Percentiles rank a stretch among this genome's conserved stretches.
Conservation (phyloP, 768 basidiomycete species). For the Strobilomyces echinocephalus region DNA sequence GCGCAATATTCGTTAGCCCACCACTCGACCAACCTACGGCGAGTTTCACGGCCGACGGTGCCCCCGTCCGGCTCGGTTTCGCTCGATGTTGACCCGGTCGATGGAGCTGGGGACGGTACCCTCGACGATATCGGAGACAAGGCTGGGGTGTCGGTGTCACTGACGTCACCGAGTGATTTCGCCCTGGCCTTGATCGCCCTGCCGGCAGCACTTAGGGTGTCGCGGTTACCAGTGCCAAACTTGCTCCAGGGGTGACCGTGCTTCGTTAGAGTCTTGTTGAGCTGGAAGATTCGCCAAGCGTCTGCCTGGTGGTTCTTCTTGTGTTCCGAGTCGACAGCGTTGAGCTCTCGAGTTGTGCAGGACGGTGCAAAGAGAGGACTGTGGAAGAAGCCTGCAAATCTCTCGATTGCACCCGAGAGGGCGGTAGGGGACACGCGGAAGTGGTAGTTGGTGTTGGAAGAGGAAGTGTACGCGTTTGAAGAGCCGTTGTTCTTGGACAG, state of each 20-base stretch:
- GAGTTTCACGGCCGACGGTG: constrained; percentile 71
- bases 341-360: constrained; percentile 84
- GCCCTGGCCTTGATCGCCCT: constrained; percentile 50
- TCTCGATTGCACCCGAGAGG: constrained; percentile 64
- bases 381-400: constrained; percentile 86
- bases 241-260: constrained; percentile 83
- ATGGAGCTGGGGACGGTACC: constrained; percentile 56
- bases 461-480: constrained; percentile 91
- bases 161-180: constrained; percentile 29
- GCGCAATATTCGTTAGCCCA: constrained; percentile 81
- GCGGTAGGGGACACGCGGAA: constrained; percentile 66
- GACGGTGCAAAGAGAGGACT: constrained; percentile 85
- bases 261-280: constrained; percentile 82
- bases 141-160: constrained; percentile 22
- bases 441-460: constrained; percentile 88
- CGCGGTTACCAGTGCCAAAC: constrained; percentile 84
- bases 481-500: constrained; percentile 78
- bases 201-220: constrained; percentile 63
- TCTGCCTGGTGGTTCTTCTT: constrained; percentile 93
- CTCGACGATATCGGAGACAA: constrained; percentile 51
- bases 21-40: constrained; percentile 78
- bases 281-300: constrained; percentile 90
- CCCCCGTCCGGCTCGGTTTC: constrained; percentile 74
- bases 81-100: constrained; percentile 45
- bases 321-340: constrained; percentile 95